These are phyloP conservation scores for Cystofilobasidium bisporidii DNA, from an alignment of 768 basidiomycete genomes.

Conservation along the genomic window DNA sequence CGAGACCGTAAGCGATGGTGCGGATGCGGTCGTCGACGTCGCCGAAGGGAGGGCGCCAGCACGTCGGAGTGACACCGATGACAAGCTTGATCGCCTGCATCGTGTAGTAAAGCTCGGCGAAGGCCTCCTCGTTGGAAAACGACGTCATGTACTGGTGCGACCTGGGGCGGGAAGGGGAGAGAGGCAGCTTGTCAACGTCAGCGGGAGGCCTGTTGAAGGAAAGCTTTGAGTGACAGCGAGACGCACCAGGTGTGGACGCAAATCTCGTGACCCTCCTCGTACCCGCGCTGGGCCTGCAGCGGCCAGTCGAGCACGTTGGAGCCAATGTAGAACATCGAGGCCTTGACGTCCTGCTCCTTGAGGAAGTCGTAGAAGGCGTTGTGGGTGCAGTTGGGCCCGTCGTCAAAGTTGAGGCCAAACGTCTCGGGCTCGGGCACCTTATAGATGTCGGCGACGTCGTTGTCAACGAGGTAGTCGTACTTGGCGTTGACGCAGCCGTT, in stretches of 20 bases:
- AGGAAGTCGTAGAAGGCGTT: conserved; percentile 43
- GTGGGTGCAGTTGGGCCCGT: conserved; percentile 42
- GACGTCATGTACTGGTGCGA: conserved; percentile 21
- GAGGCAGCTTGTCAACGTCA: too few species aligned
- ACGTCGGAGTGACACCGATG: conserved; percentile 34
- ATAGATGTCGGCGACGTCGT: conserved; percentile 37
- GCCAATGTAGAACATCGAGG: conserved; percentile 43
- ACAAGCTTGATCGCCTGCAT: conserved; percentile 34
- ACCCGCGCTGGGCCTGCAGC: conserved; percentile 40
- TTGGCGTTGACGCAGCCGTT: conserved; percentile 16
- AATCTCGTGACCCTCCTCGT: conserved; percentile 40
- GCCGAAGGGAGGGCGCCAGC: conserved; percentile 37
- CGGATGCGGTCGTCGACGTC: conserved; percentile 40
- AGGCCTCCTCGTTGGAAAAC: conserved; percentile 15
- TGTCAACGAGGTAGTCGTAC: conserved; percentile 35
- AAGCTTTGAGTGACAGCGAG: background rate
- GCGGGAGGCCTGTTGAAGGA: too few species aligned
- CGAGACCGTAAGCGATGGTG: conserved; percentile 32
- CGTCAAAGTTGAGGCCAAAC: conserved; percentile 41
- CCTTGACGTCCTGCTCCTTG: conserved; percentile 37
- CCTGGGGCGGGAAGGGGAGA: background rate
- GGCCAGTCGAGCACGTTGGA: conserved; percentile 44
- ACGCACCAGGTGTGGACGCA: conserved; percentile 19
- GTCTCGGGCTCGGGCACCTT: conserved; percentile 38
- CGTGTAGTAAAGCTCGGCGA: conserved; percentile 37